Evolutionary conservation across 1,284 basidiomycete species (phyloP).

Genomic region (Tylopilus sp.): DNA sequence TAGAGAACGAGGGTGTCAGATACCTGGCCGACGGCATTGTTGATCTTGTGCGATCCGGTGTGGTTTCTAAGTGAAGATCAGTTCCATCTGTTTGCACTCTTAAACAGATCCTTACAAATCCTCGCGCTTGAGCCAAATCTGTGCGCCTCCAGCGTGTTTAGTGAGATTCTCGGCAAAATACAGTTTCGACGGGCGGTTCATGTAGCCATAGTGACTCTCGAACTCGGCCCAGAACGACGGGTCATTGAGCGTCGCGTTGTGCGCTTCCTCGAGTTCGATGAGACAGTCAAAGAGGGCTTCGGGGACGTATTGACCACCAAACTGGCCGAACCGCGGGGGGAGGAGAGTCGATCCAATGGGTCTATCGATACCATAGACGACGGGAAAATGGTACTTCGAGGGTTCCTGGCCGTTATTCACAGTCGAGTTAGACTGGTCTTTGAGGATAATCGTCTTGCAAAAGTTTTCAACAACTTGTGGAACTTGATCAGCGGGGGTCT

Average conservation of each 20-base stretch:
- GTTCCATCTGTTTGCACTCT: neutral
- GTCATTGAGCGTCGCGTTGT: neutral
- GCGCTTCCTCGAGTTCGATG: slow-evolving; percentile 4
- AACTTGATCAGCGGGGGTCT: neutral
- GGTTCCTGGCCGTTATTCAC: neutral
- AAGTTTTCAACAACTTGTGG: neutral
- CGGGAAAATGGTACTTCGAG: neutral
- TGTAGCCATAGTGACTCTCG: neutral
- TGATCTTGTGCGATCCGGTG: slow-evolving; percentile 2
- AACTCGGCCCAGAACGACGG: slow-evolving; percentile 2
- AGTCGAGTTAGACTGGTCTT: neutral
- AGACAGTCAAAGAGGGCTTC: slow-evolving; percentile 6
- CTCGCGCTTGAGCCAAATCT: slow-evolving; percentile 5
- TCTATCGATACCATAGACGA: neutral
- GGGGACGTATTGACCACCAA: slow-evolving; percentile 6
- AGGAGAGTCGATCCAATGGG: neutral
- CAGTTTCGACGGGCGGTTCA: neutral
- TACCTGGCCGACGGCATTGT: slow-evolving; percentile 5
- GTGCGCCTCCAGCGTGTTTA: neutral
- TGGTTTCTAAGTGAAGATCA: neutral
- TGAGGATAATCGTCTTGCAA: neutral
- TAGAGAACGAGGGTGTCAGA: neutral
- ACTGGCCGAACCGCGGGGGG: slow-evolving; percentile 1
- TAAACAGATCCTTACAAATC: neutral
- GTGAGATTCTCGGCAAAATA: neutral